Base-by-base conservation (phyloP, 2,329 filamentous ascomycete species). In the Pseudocercospora eumusae region DNA sequence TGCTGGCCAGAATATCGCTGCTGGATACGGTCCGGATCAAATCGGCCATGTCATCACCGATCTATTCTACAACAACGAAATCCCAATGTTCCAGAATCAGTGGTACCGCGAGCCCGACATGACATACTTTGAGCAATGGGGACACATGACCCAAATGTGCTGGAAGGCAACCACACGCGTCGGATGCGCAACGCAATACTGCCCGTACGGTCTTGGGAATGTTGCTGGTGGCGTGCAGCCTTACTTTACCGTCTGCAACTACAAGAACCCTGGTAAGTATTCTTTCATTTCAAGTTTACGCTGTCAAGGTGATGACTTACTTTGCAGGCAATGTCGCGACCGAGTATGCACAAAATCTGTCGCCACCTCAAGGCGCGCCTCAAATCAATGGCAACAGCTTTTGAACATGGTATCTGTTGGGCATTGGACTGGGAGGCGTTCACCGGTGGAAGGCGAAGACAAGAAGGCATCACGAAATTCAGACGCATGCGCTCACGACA, bases 1-100 rank as follows among this genome's bases (percentile, higher is more conserved):
- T n/a, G 61, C 57, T 15, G 93, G 93, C 36, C 95, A 99, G 80
- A 99, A 98, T 83, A 88, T 98, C 62, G 93, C 91, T 72, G 87
- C 88, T 64, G 81, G 87, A 65, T 82, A 85, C 64, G 72, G 77
- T 1, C 75, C 79, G 23, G 77, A 76, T 63, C 83, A 86, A 44
- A 81, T 91, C 64, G 85, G 86, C 57, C 81, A 83, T 66, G 86
- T 88, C 69, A 87, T 93, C 73, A 91, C 87, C 71, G 84, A 93
- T 75, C 82, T 88, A 78, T 96, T 95, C 91, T 97, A 97, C 84
- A 91, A 93, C 75, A 85, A 84, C 71, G 92, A 96, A 78, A 80
- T 89, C 69, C 73, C 74, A 64, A 87, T 82, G 77, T 82, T 82
- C 60, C 70, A 72, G 23, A 76, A 79, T 59, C 61, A 67, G 8